Conservation (phyloP, 2,329 filamentous ascomycete genomes). For the Aspergillus sp. region DNA sequence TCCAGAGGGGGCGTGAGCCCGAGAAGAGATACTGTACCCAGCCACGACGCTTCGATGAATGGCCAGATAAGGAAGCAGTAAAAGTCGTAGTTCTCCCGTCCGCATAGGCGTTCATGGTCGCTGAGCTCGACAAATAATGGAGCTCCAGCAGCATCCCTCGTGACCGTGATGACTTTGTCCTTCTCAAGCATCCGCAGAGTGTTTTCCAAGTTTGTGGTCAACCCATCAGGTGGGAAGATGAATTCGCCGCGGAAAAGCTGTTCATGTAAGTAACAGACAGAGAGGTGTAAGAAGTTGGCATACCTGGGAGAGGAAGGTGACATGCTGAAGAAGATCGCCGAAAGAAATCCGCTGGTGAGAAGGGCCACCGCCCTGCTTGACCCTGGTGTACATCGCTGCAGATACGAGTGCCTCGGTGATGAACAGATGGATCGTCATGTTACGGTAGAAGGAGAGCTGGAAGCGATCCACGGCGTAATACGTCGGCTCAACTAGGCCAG, state of each 20-base stretch:
- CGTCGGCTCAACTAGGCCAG: slow-evolving; percentile 83
- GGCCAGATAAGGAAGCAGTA: slow-evolving; percentile 99
- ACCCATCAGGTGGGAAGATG: slow-evolving; percentile 88
- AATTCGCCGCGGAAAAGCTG: slow-evolving; percentile 93
- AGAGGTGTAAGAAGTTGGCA: slow-evolving; percentile 11
- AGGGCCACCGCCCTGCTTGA: slow-evolving; percentile 89
- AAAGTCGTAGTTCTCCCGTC: slow-evolving; percentile 95
- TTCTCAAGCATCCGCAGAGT: slow-evolving; percentile 77
- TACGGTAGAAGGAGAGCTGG: slow-evolving; percentile 96
- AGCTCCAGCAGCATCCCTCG: slow-evolving; percentile 57
- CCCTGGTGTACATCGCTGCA: slow-evolving; percentile 83
- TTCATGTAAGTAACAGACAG: slow-evolving; percentile 18
- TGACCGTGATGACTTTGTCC: slow-evolving; percentile 75
- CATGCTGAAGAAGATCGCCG: slow-evolving; percentile 73
- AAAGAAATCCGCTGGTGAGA: slow-evolving; percentile 79
- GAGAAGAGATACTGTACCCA: slow-evolving; percentile 85
- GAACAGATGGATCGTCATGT: slow-evolving; percentile 99
- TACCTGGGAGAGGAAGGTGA: slow-evolving; percentile 79
- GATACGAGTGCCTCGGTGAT: slow-evolving; percentile 91
- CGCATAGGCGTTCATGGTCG: slow-evolving; percentile 73
- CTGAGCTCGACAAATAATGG: slow-evolving; percentile 75
- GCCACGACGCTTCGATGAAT: slow-evolving; percentile 93
- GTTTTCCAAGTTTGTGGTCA: slow-evolving; percentile 77
- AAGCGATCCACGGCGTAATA: slow-evolving; percentile 96
- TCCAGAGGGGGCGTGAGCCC: slow-evolving; percentile 76